Percentiles rank a stretch among this genome's conserved stretches.
These are phyloP conservation scores for Arabis alpina DNA, from an alignment of 345 rosid species.

Conservation along the genomic window DNA sequence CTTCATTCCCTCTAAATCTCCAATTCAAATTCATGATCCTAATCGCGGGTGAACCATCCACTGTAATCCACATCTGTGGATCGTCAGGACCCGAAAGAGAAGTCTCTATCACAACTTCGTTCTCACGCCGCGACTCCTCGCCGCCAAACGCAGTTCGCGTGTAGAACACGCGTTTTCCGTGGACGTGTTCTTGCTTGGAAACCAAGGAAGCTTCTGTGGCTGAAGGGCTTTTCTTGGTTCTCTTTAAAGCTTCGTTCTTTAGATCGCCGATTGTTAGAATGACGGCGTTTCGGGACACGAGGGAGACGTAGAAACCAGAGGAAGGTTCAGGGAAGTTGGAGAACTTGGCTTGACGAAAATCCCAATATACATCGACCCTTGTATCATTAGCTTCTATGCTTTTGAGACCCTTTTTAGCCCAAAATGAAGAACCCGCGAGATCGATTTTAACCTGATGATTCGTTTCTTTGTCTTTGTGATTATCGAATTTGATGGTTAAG, in stretches of 20 bases:
- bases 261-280: constrained; percentile 61
- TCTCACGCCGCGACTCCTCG: constrained; percentile 42
- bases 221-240: constrained; percentile 59
- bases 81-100: constrained; percentile 59
- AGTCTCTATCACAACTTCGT: constrained; percentile 64
- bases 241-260: constrained; percentile 58
- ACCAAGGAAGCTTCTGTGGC: constrained; percentile 52
- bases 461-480: constrained; percentile 42
- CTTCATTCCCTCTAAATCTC: constrained; percentile 82
- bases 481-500: constrained; percentile 54
- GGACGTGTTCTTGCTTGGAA: constrained; percentile 71
- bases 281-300: constrained; percentile 53
- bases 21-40: constrained; percentile 65
- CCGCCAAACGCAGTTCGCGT: constrained; percentile 52
- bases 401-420: constrained; percentile 79
- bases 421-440: constrained; percentile 63
- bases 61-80: constrained; percentile 75
- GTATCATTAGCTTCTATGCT: constrained; percentile 51
- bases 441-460: constrained; percentile 62
- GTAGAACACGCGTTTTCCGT: constrained; percentile 67
- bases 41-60: constrained; percentile 56
- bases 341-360: constrained; percentile 71
- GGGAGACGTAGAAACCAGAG: constrained; percentile 62
- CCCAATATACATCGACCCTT: constrained; percentile 68
- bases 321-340: constrained; percentile 61